Evolutionary conservation across 345 rosid species (phyloP), one percentile per base, ranked within the genome.

Genomic region (Sonneratia caseolaris): DNA sequence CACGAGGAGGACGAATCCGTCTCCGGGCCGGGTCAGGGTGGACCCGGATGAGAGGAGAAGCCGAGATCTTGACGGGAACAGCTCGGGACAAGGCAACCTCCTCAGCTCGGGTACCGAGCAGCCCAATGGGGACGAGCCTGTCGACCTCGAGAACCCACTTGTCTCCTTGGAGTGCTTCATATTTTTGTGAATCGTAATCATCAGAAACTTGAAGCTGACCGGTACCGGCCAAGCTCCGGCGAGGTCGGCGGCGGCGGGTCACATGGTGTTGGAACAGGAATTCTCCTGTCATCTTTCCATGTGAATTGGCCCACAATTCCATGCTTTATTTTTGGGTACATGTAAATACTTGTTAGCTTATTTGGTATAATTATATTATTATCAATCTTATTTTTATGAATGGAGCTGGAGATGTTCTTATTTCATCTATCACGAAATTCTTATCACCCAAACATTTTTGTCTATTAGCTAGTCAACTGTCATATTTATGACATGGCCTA

Each of bases 81-180:
- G 36, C 48, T 37, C 56, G 6, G 35, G 43, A 4, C n/a, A 37
- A 19, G 65, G 15, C 27, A 40, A 36, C 13, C 40, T 4, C 19
- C 24, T 21, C 27, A 37, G 37, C 36, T 38, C 12, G 14, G 45
- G 49, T 36, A 55, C 37, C 9, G n/a, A 62, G 66, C 66, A 13
- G 66, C 37, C 65, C 36, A 56, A 19, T 22, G 19, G 61, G 16
- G 47, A 70, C 24, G 42, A 81, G 45, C 81, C 80, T 21, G 94
- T 89, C 75, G 82, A 89, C 19, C 80, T 91, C 22, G 93, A 93
- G 73, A 91, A 91, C 77, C 97, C 96, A 53, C 91, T 81, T 21
- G 97, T 93, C 15, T 89, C 97, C 3, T 73, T 93, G 68, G 98
- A 91, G 83, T 91, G 98, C 75, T 93, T 91, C 81, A 91, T 93